Base-by-base conservation (phyloP, 331 rosid species). In the Prunus yedoensis region DNA sequence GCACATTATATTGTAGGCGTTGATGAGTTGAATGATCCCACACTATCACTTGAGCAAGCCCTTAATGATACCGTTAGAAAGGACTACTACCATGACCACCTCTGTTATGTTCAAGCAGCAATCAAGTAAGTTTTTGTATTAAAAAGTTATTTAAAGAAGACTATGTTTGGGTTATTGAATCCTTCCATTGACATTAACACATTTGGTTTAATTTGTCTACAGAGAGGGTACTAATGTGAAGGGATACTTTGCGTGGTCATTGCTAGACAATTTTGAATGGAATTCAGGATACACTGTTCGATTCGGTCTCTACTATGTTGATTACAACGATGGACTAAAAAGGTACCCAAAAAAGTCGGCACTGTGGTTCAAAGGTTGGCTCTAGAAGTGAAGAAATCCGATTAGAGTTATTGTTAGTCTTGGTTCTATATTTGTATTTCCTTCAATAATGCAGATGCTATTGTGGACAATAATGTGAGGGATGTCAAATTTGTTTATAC, bases 201-300 rank as follows among this genome's bases (percentile, higher is more conserved):
- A 6, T 10, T 54, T 1, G 9, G 8, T 54, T 8, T 27, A 5
- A 8, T 13, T 65, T 45, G n/a, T 16, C 0, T 50, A 32, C 41
- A 78, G 82, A 47, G 47, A 69, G 2, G 80, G 82, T 3, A 65
- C 64, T 18, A 82, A 78, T 1, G 80, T 83, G 47, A 75, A 83
- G 38, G 83, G 83, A 4, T 83, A 74, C 59, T 83, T 79, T 79
- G 71, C 86, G 35, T 83, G 86, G 86, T 65, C 86, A 49, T 64
- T 83, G 20, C 27, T 71, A 23, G 83, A 79, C 38, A 79, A 75
- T 30, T 83, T 69, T 51, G 76, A 83, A 68, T 83, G 83, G 86
- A 4, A 5, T 9, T 20, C 23, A 4, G 86, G 86, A 8, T 78
- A 62, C 38, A 83, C 78, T 9, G 71, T 70, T 54, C 74, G 86